A percentile compares a stretch with the other conserved stretches of the same genome.
Evolutionary conservation across 768 basidiomycete species (phyloP).

Genomic region (Fomitopsis pulvina): DNA sequence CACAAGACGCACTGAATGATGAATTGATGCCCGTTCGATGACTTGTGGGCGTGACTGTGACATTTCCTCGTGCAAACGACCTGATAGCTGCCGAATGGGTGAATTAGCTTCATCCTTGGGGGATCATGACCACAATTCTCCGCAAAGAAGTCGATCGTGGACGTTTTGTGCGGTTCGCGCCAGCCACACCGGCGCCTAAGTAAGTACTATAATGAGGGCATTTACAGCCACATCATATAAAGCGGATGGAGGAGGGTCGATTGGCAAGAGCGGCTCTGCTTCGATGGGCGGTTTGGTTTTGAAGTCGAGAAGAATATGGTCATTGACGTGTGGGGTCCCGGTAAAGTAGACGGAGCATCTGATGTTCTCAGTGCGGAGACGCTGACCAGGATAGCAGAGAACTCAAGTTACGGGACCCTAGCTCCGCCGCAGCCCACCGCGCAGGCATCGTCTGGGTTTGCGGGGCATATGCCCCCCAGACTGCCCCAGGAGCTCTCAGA

Average conservation of each 20-base stretch:
- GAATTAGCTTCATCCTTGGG: too few species aligned
- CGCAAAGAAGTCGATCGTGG: too few species aligned
- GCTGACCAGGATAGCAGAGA: background rate
- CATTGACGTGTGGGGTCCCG: background rate
- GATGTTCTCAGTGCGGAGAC: background rate
- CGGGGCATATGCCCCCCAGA: background rate
- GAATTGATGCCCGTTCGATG: too few species aligned
- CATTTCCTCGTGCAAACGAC: too few species aligned
- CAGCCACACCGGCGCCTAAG: too few species aligned
- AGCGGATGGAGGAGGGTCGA: background rate
- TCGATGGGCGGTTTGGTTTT: background rate
- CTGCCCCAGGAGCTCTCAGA: constrained; percentile 1
- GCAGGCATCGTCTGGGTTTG: background rate
- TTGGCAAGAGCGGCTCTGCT: background rate
- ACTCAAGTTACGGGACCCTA: background rate
- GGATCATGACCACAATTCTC: too few species aligned
- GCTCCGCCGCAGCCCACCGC: background rate
- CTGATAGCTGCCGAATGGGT: too few species aligned
- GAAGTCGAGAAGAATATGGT: background rate
- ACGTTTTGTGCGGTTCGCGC: too few species aligned
- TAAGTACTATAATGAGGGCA: too few species aligned
- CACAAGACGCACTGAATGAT: too few species aligned
- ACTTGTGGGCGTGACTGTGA: too few species aligned
- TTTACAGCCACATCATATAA: background rate
- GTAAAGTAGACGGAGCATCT: background rate